Conservation (phyloP, 768 basidiomycete genomes). For the Ramaria rubella region DNA sequence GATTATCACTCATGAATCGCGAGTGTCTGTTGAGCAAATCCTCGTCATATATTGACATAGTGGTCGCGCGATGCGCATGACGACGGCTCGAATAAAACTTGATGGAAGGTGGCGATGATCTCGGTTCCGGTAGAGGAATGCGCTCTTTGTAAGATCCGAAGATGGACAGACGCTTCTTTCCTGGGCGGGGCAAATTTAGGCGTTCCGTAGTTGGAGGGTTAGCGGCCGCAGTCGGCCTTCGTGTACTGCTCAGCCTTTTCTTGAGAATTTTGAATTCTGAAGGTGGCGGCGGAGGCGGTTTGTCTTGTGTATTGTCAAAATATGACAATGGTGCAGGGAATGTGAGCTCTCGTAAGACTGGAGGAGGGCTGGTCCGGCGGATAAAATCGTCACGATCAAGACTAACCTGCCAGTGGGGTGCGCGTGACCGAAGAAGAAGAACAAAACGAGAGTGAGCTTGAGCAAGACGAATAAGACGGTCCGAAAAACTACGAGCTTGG, state of each 20-base stretch:
- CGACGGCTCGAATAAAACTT: constrained; percentile 32
- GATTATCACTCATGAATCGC: constrained; percentile 2
- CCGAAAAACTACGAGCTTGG: neutral
- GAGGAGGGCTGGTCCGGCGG: constrained; percentile 20
- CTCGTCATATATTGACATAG: constrained; percentile 33
- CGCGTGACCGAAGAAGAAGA: constrained; percentile 63
- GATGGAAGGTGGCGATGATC: constrained; percentile 33
- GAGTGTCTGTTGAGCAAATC: constrained; percentile 14
- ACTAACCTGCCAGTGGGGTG: constrained; percentile 36
- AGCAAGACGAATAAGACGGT: constrained; percentile 11
- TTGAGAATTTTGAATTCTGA: neutral
- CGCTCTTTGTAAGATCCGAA: constrained; percentile 28
- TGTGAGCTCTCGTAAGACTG: constrained; percentile 47
- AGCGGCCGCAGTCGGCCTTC: neutral
- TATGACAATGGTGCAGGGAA: constrained; percentile 73
- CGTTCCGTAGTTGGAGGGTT: neutral
- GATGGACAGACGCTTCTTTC: constrained; percentile 25
- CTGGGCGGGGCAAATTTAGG: neutral
- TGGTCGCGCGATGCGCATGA: constrained; percentile 18
- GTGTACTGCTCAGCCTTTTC: neutral
- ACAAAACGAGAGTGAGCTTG: constrained; percentile 70
- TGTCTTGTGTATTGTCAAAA: constrained; percentile 8
- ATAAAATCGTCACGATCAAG: constrained; percentile 39
- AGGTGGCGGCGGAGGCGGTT: neutral
- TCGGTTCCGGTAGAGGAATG: constrained; percentile 38